These are phyloP conservation scores for Aristolochia californica DNA, from an alignment of 164 flowering plant species.

Conservation along the genomic window DNA sequence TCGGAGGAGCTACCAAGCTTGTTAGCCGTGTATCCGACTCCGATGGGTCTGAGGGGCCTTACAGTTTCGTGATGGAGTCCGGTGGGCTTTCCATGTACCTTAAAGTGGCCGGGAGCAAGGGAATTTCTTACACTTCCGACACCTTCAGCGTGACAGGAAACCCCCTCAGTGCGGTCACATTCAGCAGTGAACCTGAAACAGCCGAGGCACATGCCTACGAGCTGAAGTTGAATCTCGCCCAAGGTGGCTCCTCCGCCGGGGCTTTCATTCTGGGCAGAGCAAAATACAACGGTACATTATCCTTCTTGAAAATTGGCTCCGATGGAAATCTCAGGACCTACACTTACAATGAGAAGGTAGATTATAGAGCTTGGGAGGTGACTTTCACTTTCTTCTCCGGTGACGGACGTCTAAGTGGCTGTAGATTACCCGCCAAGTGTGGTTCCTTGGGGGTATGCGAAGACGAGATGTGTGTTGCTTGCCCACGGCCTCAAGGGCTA, in stretches of 20 bases:
- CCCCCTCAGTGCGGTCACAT: not conserved
- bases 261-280: not conserved
- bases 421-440: conserved; percentile 22
- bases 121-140: not conserved
- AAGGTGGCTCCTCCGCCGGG: not conserved
- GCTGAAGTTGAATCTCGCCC: conserved; percentile 1
- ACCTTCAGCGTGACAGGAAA: not conserved
- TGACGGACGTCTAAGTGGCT: conserved; percentile 10
- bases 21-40: conserved; percentile 14
- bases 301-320: conserved; percentile 13
- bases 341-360: conserved; percentile 19
- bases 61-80: conserved; percentile 16
- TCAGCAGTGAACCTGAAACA: conserved; percentile 6
- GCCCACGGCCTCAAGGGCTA: conserved; percentile 19
- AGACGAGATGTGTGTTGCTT: conserved; percentile 22
- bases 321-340: conserved; percentile 26
- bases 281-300: conserved; percentile 18
- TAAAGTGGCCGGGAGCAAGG: not conserved
- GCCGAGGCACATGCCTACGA: conserved; percentile 6
- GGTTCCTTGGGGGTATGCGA: conserved; percentile 29
- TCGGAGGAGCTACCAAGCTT: conserved; percentile 7
- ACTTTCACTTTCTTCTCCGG: conserved; percentile 13
- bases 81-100: conserved; percentile 9
- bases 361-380: conserved; percentile 16
- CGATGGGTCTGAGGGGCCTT: conserved; percentile 16